Evolutionary conservation across 2,329 filamentous ascomycete species (phyloP), one percentile per base, ranked within the genome.

Genomic region (Exophiala calicioides): DNA sequence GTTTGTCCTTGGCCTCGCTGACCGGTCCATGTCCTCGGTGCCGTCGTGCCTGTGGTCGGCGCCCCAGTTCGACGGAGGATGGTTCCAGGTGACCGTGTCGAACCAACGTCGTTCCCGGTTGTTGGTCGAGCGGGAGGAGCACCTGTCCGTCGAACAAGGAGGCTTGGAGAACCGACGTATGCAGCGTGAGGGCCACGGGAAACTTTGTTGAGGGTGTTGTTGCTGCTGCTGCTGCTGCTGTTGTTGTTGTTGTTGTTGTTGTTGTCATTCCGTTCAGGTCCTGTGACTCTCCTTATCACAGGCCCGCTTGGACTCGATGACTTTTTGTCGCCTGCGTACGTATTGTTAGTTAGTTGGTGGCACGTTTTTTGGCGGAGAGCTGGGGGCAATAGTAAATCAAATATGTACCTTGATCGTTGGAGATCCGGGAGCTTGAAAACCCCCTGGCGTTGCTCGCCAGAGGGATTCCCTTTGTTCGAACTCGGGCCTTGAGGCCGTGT

Each of bases 401-500:
- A n/a, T n/a, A n/a, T 9, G n/a, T 52, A 52, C 50, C 50, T 38
- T 52, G 36, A 34, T 43, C 45, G 13, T 21, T 18, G 7, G 21
- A 30, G 13, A 35, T 38, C 15, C 36, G 36, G 3, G 40, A 32
- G 15, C 35, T 39, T 10, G 50, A 52, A 30, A 52, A 52, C 26
- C 39, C 29, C 33, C 44, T 40, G 13, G 29, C 15, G 29, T 15
- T 40, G 41, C 10, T 23, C 1, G 27, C 15, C 5, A 40, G 30
- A 2, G 40, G n/a, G 19, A 39, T 13, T 15, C 41, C 36, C 2
- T 32, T 18, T 26, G 19, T 15, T 29, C 15, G 31, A 29, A 10
- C n/a, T 33, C 15, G 23, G 1, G 45, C 18, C 19, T 19, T 39
- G 32, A 52, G 41, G 26, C 50, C 32, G 19, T 48, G 42, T 38